Evolutionary conservation across 164 flowering plant species (phyloP).

Genomic region (Kalanchoe fedtschenkoi): DNA sequence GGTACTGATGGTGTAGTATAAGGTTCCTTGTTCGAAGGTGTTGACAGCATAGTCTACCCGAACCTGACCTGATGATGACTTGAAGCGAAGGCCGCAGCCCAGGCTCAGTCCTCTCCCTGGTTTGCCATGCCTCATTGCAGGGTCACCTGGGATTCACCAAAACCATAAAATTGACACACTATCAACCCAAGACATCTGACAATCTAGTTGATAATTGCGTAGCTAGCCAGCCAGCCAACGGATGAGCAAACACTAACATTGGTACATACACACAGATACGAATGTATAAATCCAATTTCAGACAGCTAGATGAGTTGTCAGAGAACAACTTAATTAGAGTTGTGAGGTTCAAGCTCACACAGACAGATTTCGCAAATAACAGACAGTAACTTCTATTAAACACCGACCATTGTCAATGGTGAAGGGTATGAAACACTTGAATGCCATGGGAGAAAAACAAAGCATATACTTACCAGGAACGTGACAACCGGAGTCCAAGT

Average conservation of each 20-base stretch:
- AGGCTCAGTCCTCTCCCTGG: constrained; percentile 76
- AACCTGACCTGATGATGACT: constrained; percentile 55
- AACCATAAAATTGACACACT: not conserved
- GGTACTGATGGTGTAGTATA: constrained; percentile 69
- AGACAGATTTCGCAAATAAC: not conserved
- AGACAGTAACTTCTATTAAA: not conserved
- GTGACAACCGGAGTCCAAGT: constrained; percentile 65
- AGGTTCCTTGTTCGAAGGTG: constrained; percentile 57
- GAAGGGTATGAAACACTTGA: not conserved
- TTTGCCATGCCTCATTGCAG: constrained; percentile 80
- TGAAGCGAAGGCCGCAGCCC: constrained; percentile 72
- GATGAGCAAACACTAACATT: too few relatives aligned
- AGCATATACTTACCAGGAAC: constrained; percentile 61
- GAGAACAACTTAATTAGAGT: not conserved
- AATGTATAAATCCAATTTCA: not conserved
- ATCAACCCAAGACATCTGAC: not conserved
- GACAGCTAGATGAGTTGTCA: not conserved
- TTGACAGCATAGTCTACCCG: constrained; percentile 76
- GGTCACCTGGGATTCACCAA: constrained; percentile 52
- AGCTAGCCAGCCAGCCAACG: too few relatives aligned
- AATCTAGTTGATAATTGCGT: not conserved
- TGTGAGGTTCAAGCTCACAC: not conserved
- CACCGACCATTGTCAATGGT: not conserved
- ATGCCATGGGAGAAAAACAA: constrained; percentile 1
- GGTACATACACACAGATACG: too few relatives aligned